Conservation (phyloP, 257 asterid genomes). For the Jacaranda copaia region DNA sequence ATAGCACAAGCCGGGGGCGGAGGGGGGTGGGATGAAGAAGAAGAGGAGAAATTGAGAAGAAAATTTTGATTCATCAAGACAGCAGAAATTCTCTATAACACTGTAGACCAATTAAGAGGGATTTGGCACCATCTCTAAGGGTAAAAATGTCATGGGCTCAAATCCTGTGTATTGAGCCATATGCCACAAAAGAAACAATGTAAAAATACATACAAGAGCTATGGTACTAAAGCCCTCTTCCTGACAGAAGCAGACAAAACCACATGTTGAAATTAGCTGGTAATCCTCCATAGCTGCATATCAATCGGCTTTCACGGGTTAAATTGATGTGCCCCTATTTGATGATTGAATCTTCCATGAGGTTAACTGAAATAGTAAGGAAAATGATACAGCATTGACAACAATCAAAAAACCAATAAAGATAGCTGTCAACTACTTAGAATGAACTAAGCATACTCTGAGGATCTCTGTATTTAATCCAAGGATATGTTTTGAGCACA, state of each 20-base stretch:
- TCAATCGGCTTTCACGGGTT: not conserved
- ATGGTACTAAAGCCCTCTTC: not conserved
- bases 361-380: not conserved
- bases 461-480: not conserved
- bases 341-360: not conserved
- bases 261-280: not conserved
- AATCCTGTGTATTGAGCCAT: too few relatives aligned
- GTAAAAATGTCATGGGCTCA: too few relatives aligned
- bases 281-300: not conserved
- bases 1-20: too few relatives aligned
- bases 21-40: too few relatives aligned
- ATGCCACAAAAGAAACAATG: too few relatives aligned
- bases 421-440: not conserved
- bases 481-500: not conserved
- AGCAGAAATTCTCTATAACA: too few relatives aligned
- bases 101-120: too few relatives aligned
- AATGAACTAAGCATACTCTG: not conserved
- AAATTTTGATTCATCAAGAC: too few relatives aligned
- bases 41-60: too few relatives aligned
- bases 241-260: not conserved
- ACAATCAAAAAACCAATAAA: not conserved
- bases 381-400: not conserved
- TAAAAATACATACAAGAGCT: too few relatives aligned
- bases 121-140: too few relatives aligned
- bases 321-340: not conserved